Evolutionary conservation across 805 yeast genomes (phyloP).

Genomic region (Starmerella floris): DNA sequence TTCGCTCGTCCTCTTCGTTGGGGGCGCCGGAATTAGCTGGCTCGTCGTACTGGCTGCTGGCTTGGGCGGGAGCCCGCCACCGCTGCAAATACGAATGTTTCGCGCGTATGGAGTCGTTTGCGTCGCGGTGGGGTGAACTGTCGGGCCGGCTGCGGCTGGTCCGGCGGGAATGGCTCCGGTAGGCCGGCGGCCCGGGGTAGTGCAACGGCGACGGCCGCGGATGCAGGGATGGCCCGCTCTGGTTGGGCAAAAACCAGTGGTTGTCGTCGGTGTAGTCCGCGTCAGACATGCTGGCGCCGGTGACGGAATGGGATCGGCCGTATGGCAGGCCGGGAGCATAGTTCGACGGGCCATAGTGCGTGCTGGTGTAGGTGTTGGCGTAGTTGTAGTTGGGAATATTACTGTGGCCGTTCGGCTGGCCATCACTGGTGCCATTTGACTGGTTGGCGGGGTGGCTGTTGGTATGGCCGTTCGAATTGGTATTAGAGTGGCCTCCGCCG

Average conservation of each 20-base stretch:
- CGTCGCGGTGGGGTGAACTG: constrained; percentile 6
- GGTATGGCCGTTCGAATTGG: neutral
- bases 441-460: neutral
- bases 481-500: neutral
- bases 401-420: neutral
- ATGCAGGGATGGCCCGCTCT: neutral
- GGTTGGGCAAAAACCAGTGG: neutral
- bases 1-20: constrained; percentile 10
- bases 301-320: neutral
- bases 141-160: neutral
- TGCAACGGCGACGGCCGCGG: neutral
- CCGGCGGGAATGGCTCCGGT: neutral
- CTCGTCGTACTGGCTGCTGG: neutral
- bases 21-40: neutral
- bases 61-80: constrained; percentile 18
- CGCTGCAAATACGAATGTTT: constrained; percentile 21
- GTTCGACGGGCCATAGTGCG: neutral
- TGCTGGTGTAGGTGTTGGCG: neutral
- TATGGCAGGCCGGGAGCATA: neutral
- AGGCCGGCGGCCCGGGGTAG: no score
- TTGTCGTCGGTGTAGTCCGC: neutral
- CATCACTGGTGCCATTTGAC: neutral
- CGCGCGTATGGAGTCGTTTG: constrained; percentile 20
- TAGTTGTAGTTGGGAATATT: neutral
- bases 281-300: neutral